Evolutionary conservation across 75 land plant species (phyloP).

Genomic region (Larix kaempferi): DNA sequence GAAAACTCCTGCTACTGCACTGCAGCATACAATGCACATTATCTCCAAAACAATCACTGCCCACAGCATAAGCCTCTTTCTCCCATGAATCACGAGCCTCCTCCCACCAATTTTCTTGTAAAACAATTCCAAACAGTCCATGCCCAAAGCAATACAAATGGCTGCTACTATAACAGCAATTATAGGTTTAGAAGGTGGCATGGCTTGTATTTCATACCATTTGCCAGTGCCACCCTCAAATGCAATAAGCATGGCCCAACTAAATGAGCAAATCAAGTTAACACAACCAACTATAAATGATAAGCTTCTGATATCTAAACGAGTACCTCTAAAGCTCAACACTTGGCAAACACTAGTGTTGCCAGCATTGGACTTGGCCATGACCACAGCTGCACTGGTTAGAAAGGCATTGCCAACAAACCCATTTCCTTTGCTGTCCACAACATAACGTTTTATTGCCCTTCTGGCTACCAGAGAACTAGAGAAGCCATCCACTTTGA

Average conservation of each 20-base stretch:
- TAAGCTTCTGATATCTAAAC: background rate
- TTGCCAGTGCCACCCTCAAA: background rate
- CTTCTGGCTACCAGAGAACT: background rate
- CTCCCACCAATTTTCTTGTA: background rate
- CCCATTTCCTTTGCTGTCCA: conserved; percentile 1
- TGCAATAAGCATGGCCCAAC: background rate
- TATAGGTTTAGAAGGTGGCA: background rate
- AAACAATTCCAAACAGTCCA: background rate
- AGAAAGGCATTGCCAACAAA: background rate
- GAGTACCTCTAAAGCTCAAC: background rate
- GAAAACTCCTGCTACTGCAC: background rate
- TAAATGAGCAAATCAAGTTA: background rate
- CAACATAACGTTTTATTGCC: background rate
- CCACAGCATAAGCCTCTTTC: background rate
- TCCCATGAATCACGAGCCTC: too few species aligned
- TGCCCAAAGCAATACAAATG: background rate
- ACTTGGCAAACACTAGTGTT: background rate
- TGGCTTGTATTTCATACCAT: background rate
- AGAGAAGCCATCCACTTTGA: background rate
- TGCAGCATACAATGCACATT: background rate
- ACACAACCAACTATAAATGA: background rate
- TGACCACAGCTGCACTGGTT: background rate
- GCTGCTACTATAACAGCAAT: background rate
- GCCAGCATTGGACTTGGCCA: background rate
- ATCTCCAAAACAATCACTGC: background rate